Evolutionary conservation across 257 asterid genomes (phyloP).

Genomic region (Petunia axillaris): DNA sequence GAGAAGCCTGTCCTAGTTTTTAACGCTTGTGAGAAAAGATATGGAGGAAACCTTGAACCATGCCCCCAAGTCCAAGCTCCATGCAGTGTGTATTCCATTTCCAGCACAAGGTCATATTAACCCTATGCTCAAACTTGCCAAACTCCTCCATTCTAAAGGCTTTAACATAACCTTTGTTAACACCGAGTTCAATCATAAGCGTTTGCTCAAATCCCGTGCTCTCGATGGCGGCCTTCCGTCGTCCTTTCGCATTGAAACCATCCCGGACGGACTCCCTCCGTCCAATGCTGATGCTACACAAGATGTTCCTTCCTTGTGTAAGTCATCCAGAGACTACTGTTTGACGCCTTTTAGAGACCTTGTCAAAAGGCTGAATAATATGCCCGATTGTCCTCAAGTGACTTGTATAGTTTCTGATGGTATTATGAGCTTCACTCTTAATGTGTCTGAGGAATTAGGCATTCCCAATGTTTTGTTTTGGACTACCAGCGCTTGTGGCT

Average conservation of each 20-base stretch:
- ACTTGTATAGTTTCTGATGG: slow-evolving; percentile 36
- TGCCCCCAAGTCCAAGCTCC: slow-evolving; percentile 9
- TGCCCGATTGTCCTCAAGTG: slow-evolving; percentile 18
- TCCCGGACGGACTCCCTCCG: slow-evolving; percentile 40
- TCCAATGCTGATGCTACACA: slow-evolving; percentile 37
- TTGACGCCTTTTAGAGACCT: slow-evolving; percentile 32
- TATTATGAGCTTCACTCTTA: slow-evolving; percentile 31
- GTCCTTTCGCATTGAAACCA: slow-evolving; percentile 28
- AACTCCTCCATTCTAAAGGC: slow-evolving; percentile 40
- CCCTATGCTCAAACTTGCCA: slow-evolving; percentile 42
- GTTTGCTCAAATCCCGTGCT: slow-evolving; percentile 28
- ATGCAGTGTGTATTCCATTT: slow-evolving; percentile 39
- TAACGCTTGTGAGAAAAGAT: too few relatives aligned
- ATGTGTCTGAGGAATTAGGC: slow-evolving; percentile 28
- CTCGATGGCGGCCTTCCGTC: slow-evolving; percentile 19
- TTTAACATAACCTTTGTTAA: slow-evolving; percentile 42
- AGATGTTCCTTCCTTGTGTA: slow-evolving; percentile 25
- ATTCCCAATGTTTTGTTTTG: slow-evolving; percentile 31
- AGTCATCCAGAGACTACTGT: slow-evolving; percentile 31
- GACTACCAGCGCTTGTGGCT: slow-evolving; percentile 32
- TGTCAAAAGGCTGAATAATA: slow-evolving; percentile 14
- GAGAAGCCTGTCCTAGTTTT: too few relatives aligned
- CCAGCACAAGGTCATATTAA: slow-evolving; percentile 49
- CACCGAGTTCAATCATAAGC: slow-evolving; percentile 35
- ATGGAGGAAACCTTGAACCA: too few relatives aligned